Evolutionary conservation across 2,329 filamentous ascomycete genomes (phyloP).

Genomic region (Penicillium sclerotigenum): DNA sequence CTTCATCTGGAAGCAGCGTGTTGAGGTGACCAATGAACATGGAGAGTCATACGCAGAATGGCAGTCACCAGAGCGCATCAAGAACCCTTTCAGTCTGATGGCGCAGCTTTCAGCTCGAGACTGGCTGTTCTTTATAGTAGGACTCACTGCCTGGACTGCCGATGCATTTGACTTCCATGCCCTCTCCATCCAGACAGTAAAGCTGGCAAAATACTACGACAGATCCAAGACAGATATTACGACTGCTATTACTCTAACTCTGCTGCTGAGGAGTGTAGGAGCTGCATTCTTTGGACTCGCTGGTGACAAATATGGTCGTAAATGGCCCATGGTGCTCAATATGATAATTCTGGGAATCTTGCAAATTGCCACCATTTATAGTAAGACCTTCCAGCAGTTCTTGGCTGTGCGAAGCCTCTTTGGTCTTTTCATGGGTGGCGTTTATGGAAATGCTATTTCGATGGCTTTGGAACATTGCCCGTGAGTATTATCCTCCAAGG

Average conservation of each 20-base stretch:
- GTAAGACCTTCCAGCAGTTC: constrained; percentile 67
- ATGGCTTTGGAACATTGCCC: constrained; percentile 76
- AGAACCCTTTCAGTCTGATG: constrained; percentile 68
- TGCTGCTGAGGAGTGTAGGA: constrained; percentile 71
- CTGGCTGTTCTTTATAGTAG: constrained; percentile 74
- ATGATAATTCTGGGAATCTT: constrained; percentile 69
- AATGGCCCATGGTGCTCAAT: constrained; percentile 76
- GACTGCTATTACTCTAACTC: constrained; percentile 60
- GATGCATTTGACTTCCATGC: constrained; percentile 85
- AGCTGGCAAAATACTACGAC: constrained; percentile 60
- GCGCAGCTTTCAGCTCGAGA: constrained; percentile 61
- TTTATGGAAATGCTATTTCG: constrained; percentile 74
- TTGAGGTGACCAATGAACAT: constrained; percentile 52
- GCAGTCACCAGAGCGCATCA: constrained; percentile 62
- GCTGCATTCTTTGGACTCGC: constrained; percentile 73
- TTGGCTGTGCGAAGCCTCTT: constrained; percentile 71
- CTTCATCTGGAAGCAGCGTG: constrained; percentile 71
- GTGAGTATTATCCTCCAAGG: constrained; percentile 11
- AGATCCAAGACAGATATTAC: constrained; percentile 66
- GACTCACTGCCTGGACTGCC: constrained; percentile 72
- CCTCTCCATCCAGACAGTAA: constrained; percentile 72
- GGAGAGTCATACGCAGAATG: constrained; percentile 67
- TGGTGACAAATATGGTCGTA: constrained; percentile 75
- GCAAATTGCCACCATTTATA: constrained; percentile 77
- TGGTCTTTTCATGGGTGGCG: constrained; percentile 76